phyloP scores from a whole-genome alignment of 1,284 basidiomycete species.

The Cystobasidium pallidum region DNA sequence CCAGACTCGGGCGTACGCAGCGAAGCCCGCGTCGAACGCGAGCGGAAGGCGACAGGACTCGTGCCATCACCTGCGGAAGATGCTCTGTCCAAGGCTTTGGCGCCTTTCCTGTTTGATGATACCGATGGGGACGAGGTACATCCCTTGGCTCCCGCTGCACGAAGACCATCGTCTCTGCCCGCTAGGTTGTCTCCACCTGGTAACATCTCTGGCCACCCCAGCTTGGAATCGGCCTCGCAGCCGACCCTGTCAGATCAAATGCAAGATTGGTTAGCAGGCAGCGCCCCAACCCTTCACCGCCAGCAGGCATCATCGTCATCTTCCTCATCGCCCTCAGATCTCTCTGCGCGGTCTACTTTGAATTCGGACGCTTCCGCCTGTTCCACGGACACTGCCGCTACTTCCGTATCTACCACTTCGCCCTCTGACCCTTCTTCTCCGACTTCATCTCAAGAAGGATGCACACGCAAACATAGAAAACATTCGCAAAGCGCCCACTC shows the following conservation, averaged over 20 bases:
- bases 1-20: background rate
- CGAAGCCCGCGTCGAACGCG: background rate
- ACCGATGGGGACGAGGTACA: background rate
- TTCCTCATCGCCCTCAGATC: background rate
- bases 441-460: background rate
- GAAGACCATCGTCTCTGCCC: conserved; percentile 5
- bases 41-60: background rate
- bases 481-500: background rate
- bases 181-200: background rate
- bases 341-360: background rate
- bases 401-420: conserved; percentile 1
- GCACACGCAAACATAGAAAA: background rate
- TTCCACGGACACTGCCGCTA: background rate
- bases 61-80: background rate
- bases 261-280: background rate
- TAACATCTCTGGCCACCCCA: background rate
- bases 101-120: conserved; percentile 7
- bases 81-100: conserved; percentile 5
- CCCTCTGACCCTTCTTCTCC: background rate
- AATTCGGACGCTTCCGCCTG: conserved; percentile 1
- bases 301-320: background rate
- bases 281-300: background rate
- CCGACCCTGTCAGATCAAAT: background rate
- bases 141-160: background rate
- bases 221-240: background rate